phyloP scores from a whole-genome alignment of 768 basidiomycete genomes.

The Phylloporus arenicola region DNA sequence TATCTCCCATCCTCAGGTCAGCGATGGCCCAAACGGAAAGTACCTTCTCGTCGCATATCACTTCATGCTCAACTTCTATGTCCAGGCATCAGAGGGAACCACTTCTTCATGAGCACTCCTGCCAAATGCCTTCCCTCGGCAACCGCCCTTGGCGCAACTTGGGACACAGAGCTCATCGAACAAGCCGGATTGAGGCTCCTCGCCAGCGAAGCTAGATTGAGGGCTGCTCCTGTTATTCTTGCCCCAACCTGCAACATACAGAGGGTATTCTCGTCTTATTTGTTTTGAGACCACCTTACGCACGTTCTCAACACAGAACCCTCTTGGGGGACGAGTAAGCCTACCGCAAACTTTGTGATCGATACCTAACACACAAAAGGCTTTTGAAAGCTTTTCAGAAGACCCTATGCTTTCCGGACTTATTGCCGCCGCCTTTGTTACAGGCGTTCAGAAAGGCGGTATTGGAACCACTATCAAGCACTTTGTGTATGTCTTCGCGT shows the following conservation, averaged over 20 bases:
- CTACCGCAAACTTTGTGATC: neutral
- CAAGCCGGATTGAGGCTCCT: constrained; percentile 59
- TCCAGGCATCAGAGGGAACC: constrained; percentile 56
- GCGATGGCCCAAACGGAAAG: constrained; percentile 75
- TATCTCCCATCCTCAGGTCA: constrained; percentile 41
- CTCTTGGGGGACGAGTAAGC: constrained; percentile 62
- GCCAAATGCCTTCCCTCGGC: constrained; percentile 74
- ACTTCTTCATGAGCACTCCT: constrained; percentile 78
- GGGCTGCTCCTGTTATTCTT: constrained; percentile 62
- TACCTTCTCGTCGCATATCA: constrained; percentile 1
- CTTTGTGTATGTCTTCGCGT: constrained; percentile 49
- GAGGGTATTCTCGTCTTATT: constrained; percentile 40
- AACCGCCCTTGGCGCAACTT: constrained; percentile 73
- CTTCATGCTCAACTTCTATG: neutral
- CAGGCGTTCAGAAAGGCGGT: constrained; percentile 70
- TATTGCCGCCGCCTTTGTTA: constrained; percentile 67
- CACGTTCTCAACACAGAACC: constrained; percentile 40
- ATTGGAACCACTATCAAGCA: constrained; percentile 79
- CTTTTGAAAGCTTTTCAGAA: constrained; percentile 77
- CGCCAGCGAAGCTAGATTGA: constrained; percentile 66
- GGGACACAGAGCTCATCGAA: constrained; percentile 60
- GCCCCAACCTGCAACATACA: constrained; percentile 86
- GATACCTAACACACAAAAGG: constrained; percentile 31
- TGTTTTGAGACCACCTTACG: neutral
- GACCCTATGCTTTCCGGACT: constrained; percentile 71